phyloP scores from a whole-genome alignment of 371 early-diverging fungal species.

The Mortierella sp. region DNA sequence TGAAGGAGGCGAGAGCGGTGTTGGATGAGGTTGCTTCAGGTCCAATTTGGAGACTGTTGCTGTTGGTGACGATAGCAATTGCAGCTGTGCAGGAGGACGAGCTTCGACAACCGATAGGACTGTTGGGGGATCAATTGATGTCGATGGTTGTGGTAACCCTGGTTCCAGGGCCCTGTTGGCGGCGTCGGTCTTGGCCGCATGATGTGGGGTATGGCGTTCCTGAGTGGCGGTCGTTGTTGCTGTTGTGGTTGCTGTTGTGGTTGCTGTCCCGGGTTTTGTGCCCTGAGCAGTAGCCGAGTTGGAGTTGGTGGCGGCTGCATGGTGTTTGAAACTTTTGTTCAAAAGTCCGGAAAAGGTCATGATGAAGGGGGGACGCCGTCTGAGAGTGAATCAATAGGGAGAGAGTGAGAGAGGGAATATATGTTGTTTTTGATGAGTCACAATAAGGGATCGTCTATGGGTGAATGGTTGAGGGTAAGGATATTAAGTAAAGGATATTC shows the following conservation, averaged over 20 bases:
- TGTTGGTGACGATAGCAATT: slow-evolving; percentile 4
- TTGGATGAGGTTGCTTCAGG: neutral
- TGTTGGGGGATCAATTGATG: neutral
- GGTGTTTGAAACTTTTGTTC: slow-evolving; percentile 30
- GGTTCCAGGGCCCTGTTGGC: neutral
- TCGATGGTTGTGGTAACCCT: neutral
- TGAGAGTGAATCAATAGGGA: neutral
- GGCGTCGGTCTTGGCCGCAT: neutral
- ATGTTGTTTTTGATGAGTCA: neutral
- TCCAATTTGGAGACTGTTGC: neutral
- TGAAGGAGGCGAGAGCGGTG: neutral
- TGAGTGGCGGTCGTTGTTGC: neutral
- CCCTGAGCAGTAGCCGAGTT: slow-evolving; percentile 13
- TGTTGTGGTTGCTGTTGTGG: neutral
- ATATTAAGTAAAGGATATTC: too few species aligned
- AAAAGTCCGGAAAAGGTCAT: slow-evolving; percentile 56
- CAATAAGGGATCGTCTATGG: neutral
- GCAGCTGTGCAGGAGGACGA: neutral
- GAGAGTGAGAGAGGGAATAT: neutral
- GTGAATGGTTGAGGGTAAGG: neutral
- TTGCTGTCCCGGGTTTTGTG: too few species aligned
- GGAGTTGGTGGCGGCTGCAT: slow-evolving; percentile 13
- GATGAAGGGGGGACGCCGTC: neutral
- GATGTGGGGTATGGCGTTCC: neutral
- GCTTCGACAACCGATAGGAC: neutral